Conservation (phyloP, 345 rosid species). For the Atalantia buxifolia region DNA sequence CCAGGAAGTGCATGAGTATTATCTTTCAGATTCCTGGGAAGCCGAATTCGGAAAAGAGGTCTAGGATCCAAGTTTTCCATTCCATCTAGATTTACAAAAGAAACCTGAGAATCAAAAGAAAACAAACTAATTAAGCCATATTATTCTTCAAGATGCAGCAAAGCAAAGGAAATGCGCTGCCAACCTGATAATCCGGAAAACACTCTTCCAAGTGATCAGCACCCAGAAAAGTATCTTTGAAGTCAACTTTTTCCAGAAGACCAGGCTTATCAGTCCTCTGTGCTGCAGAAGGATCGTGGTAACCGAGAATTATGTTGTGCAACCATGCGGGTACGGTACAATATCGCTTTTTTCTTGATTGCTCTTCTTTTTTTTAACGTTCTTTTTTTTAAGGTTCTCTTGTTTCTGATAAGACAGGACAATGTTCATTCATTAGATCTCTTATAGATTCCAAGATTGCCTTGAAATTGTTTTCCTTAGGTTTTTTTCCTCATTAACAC, state of each 20-base stretch:
- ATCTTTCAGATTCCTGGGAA: conserved; percentile 74
- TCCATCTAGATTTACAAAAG: conserved; percentile 65
- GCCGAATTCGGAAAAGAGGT: conserved; percentile 77
- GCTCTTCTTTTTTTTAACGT: too few species aligned
- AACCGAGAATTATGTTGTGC: conserved; percentile 92
- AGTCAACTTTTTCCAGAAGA: conserved; percentile 81
- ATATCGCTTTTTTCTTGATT: conserved; percentile 10
- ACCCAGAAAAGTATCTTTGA: conserved; percentile 87
- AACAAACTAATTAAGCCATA: background rate
- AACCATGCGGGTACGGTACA: conserved; percentile 98
- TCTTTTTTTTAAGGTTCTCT: too few species aligned
- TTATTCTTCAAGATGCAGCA: background rate
- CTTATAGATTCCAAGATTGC: conserved; percentile 97
- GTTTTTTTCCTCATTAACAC: conserved; percentile 95
- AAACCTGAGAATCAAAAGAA: conserved; percentile 44
- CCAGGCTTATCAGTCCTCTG: conserved; percentile 98
- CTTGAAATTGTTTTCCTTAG: conserved; percentile 98
- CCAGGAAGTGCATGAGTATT: conserved; percentile 70
- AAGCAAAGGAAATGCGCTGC: conserved; percentile 14
- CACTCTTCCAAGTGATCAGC: conserved; percentile 65
- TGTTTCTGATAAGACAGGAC: conserved; percentile 49
- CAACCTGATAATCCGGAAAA: conserved; percentile 73
- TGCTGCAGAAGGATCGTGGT: conserved; percentile 96
- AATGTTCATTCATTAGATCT: conserved; percentile 98
- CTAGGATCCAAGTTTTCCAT: conserved; percentile 56